phyloP scores from a whole-genome alignment of 305 asterid species.

The Fraxinus ornus region DNA sequence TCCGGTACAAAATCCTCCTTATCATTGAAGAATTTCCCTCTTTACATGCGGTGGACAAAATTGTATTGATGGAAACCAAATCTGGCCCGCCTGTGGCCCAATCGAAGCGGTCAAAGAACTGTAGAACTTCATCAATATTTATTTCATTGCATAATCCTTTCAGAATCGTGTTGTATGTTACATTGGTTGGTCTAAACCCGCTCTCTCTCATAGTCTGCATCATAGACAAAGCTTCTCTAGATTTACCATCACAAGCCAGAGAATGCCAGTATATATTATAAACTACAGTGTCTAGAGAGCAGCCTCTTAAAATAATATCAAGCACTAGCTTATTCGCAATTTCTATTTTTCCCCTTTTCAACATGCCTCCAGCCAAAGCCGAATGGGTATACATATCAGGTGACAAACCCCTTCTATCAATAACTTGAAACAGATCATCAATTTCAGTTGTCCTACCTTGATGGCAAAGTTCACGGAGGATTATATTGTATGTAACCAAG shows the following conservation, averaged over 20 bases:
- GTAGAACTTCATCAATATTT: conserved; percentile 38
- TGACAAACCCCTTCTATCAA: conserved; percentile 44
- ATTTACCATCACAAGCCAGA: conserved; percentile 32
- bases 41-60: conserved; percentile 60
- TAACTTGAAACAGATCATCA: conserved; percentile 36
- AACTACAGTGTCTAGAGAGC: conserved; percentile 38
- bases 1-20: conserved; percentile 36
- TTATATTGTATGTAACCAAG: conserved; percentile 53
- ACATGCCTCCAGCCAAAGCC: conserved; percentile 60
- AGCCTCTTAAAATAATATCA: conserved; percentile 33
- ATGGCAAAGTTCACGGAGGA: conserved; percentile 52
- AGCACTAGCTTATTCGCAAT: conserved; percentile 34
- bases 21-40: conserved; percentile 36
- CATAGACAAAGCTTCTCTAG: conserved; percentile 41
- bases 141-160: conserved; percentile 52
- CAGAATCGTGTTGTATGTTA: conserved; percentile 50
- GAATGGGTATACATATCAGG: conserved; percentile 56
- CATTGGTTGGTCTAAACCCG: conserved; percentile 54
- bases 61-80: conserved; percentile 49
- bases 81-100: conserved; percentile 57
- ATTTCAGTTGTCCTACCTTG: conserved; percentile 39
- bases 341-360: conserved; percentile 47
- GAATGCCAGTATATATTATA: conserved; percentile 52
- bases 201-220: conserved; percentile 37
- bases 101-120: conserved; percentile 35